Evolutionary conservation across 169 alveolate genomes (phyloP).

Genomic region (Amoebophrya sp.): DNA sequence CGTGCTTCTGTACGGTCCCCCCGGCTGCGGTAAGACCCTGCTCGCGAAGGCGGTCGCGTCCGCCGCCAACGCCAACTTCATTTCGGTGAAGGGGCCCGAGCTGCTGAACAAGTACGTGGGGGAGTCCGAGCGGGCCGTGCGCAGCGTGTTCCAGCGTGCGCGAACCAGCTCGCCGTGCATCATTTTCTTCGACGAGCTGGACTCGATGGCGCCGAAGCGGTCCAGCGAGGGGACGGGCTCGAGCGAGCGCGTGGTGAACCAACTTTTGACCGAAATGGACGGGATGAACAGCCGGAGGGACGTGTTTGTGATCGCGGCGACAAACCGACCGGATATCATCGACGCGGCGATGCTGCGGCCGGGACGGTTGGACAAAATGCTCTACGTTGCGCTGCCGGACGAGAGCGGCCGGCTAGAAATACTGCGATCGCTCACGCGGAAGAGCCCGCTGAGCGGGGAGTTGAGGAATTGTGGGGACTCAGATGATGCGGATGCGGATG

Average conservation of each 20-base stretch:
- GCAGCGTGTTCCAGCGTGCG: slow-evolving; percentile 91
- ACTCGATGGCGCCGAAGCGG: slow-evolving; percentile 76
- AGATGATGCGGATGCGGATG: not conserved
- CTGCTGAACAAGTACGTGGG: slow-evolving; percentile 95
- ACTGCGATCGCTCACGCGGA: slow-evolving; percentile 61
- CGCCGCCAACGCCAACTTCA: slow-evolving; percentile 49
- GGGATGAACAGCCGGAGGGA: slow-evolving; percentile 75
- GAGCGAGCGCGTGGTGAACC: slow-evolving; percentile 85
- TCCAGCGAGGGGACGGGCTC: slow-evolving; percentile 22
- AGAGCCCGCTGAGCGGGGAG: slow-evolving; percentile 61
- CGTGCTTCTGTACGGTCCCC: slow-evolving; percentile 43
- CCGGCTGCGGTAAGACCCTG: slow-evolving; percentile 92
- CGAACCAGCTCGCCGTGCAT: slow-evolving; percentile 90
- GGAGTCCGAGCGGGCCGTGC: slow-evolving; percentile 93
- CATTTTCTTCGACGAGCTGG: slow-evolving; percentile 98
- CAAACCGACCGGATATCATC: slow-evolving; percentile 97
- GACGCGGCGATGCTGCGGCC: slow-evolving; percentile 99
- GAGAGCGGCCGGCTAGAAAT: slow-evolving; percentile 75
- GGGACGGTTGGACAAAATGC: slow-evolving; percentile 81
- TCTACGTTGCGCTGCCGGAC: slow-evolving; percentile 93
- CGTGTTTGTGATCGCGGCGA: slow-evolving; percentile 96
- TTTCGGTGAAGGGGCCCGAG: slow-evolving; percentile 67
- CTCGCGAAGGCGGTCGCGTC: slow-evolving; percentile 98
- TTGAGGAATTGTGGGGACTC: slow-evolving; percentile 8
- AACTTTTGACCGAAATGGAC: slow-evolving; percentile 94